phyloP scores from a whole-genome alignment of 495 filamentous ascomycete genomes.

The Annulohypoxylon moriforme region DNA sequence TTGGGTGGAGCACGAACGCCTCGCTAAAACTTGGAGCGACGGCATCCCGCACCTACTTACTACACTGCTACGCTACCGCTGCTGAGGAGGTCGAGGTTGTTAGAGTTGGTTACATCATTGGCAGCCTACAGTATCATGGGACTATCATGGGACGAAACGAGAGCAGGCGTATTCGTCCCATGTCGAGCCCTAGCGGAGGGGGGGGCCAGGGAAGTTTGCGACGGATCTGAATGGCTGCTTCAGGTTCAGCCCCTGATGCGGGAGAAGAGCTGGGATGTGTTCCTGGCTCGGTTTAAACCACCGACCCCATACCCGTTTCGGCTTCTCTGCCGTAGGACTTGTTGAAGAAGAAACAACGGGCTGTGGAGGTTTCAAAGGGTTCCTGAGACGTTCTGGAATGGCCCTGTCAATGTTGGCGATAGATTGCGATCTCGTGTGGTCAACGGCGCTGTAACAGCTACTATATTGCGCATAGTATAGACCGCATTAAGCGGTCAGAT shows the following conservation, averaged over 20 bases:
- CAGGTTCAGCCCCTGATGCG: conserved; percentile 42
- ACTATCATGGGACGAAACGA: conserved; percentile 35
- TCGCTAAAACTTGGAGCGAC: conserved; percentile 18
- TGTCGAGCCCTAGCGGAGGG: conserved; percentile 14
- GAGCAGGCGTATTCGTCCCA: conserved; percentile 29
- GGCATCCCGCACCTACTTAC: conserved; percentile 26
- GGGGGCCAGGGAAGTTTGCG: background rate
- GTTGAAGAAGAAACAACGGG: conserved; percentile 10
- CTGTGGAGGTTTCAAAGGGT: conserved; percentile 3
- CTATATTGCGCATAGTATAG: background rate
- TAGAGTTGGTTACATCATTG: conserved; percentile 36
- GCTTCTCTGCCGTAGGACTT: conserved; percentile 8
- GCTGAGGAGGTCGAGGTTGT: conserved; percentile 6
- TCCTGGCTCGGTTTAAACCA: conserved; percentile 22
- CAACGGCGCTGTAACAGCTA: conserved; percentile 1
- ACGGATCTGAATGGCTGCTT: conserved; percentile 42
- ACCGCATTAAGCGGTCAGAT: conserved; percentile 6
- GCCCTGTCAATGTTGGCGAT: background rate
- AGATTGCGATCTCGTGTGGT: conserved; percentile 6
- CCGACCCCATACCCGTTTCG: conserved; percentile 28
- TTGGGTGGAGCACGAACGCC: conserved; percentile 15
- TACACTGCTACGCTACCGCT: background rate
- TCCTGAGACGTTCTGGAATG: conserved; percentile 35
- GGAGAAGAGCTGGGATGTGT: conserved; percentile 25
- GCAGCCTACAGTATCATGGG: conserved; percentile 11